Percentiles rank a stretch among this genome's conserved stretches.
Evolutionary conservation across 495 filamentous ascomycete genomes (phyloP).

Genomic region (Jackrogersella minutella): DNA sequence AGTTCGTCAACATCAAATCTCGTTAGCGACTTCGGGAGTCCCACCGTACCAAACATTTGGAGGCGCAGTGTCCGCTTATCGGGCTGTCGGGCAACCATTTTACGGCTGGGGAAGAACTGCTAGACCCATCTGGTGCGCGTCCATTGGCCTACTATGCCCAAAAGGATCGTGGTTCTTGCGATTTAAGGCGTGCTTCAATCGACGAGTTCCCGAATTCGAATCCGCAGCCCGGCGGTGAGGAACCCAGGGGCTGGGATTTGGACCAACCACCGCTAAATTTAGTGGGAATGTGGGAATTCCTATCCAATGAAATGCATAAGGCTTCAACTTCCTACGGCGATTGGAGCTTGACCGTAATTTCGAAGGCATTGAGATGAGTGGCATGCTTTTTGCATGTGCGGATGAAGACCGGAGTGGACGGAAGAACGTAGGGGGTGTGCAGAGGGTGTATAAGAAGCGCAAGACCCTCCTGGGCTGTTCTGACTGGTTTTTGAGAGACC

Average conservation of each 20-base stretch:
- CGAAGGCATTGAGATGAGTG: slow-evolving; percentile 2
- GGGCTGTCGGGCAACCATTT: slow-evolving; percentile 11
- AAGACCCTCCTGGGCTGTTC: slow-evolving; percentile 11
- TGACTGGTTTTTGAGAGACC: slow-evolving; percentile 17
- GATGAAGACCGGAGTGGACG: slow-evolving; percentile 12
- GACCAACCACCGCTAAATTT: slow-evolving; percentile 33
- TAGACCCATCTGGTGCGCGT: slow-evolving; percentile 14
- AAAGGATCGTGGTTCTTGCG: slow-evolving; percentile 10
- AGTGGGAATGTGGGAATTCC: slow-evolving; percentile 1
- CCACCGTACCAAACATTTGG: slow-evolving; percentile 18
- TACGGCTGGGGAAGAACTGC: background rate
- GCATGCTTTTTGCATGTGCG: slow-evolving; percentile 15
- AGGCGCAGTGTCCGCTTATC: slow-evolving; percentile 23
- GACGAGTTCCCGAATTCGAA: slow-evolving; percentile 34
- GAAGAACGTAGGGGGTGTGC: slow-evolving; percentile 20
- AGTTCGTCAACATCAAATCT: slow-evolving; percentile 33
- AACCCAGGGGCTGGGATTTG: slow-evolving; percentile 24
- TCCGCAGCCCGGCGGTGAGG: slow-evolving; percentile 30
- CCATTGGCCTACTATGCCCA: slow-evolving; percentile 28
- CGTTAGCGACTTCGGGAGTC: slow-evolving; percentile 13
- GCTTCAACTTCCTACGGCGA: slow-evolving; percentile 25
- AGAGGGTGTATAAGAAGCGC: slow-evolving; percentile 33
- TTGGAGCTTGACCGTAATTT: slow-evolving; percentile 19
- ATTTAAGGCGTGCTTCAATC: slow-evolving; percentile 20
- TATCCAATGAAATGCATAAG: slow-evolving; percentile 25